Conservation (phyloP, 371 early-diverging fungal species). For the Mucor indicus region DNA sequence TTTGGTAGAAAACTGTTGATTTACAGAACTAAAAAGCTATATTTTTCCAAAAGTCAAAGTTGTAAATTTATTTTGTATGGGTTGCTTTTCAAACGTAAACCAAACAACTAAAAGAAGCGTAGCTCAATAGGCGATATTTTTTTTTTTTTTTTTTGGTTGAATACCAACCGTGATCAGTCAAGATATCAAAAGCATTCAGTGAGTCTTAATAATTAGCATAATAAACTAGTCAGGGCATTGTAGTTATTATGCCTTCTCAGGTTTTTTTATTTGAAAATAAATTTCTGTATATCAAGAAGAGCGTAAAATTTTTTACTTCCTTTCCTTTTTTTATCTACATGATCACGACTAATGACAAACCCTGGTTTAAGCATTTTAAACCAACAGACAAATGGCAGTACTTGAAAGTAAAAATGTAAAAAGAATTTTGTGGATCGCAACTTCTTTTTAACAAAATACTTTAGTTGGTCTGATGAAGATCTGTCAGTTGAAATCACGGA, state of each 20-base stretch:
- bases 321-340: background rate
- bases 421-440: background rate
- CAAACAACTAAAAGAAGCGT: no score
- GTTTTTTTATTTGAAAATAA: background rate
- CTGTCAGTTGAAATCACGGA: slow-evolving; percentile 28
- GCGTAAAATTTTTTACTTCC: background rate
- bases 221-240: background rate
- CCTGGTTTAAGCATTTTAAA: slow-evolving; percentile 21
- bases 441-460: background rate
- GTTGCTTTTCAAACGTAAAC: no score
- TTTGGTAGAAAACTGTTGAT: no score
- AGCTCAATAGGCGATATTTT: no score
- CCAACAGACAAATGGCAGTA: slow-evolving; percentile 39
- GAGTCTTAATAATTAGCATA: no score
- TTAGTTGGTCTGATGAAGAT: slow-evolving; percentile 37
- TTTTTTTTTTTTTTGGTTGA: no score
- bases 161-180: no score
- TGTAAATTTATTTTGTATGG: no score
- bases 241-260: background rate
- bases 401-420: slow-evolving; percentile 38
- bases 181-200: no score
- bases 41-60: no score
- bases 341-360: slow-evolving; percentile 1
- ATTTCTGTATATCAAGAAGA: no score
- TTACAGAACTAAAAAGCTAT: no score